Percentiles rank a stretch among this genome's conserved stretches.
phyloP scores from a whole-genome alignment of 169 alveolate species.

The Plasmodium knowlesi region DNA sequence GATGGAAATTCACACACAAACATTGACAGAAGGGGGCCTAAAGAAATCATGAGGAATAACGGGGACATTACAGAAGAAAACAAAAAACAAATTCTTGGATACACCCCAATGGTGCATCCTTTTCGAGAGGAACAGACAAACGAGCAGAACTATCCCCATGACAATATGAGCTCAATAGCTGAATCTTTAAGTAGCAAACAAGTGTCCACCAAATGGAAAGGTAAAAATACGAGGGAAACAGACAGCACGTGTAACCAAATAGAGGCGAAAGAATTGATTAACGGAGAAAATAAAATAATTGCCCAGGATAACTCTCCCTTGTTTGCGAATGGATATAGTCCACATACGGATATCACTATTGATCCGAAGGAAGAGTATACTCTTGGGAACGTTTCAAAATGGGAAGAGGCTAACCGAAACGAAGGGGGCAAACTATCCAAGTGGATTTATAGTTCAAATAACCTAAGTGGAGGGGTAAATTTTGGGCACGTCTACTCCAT shows the following conservation, averaged over 20 bases:
- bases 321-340: background rate
- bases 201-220: background rate
- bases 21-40: background rate
- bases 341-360: background rate
- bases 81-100: background rate
- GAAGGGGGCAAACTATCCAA: background rate
- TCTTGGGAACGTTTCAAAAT: background rate
- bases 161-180: background rate
- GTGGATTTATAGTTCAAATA: background rate
- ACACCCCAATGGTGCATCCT: background rate
- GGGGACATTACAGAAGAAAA: background rate
- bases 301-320: background rate
- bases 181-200: background rate
- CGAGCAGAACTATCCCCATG: background rate
- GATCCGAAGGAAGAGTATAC: background rate
- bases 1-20: background rate
- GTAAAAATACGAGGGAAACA: background rate
- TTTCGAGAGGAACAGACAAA: background rate
- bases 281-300: background rate
- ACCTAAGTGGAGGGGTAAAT: background rate
- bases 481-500: background rate
- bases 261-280: background rate
- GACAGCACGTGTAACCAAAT: background rate
- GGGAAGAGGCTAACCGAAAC: background rate
- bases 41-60: background rate